These are phyloP conservation scores for Saccharomyces uvarum DNA, from an alignment of 1,139 yeast genomes.

Conservation along the genomic window DNA sequence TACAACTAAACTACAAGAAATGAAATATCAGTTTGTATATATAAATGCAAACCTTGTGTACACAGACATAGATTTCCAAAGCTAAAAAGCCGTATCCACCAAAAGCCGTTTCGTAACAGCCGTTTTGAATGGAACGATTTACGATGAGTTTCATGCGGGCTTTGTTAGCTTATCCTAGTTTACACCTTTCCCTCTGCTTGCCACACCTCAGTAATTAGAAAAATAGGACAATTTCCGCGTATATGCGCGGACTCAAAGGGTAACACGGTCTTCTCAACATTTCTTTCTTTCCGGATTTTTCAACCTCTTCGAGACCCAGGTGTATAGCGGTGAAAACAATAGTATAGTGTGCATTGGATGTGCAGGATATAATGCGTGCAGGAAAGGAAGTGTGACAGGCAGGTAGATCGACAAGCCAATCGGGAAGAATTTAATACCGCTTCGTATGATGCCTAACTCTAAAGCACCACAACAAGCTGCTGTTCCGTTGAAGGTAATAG, in stretches of 20 bases:
- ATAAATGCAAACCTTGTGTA: too few relatives aligned
- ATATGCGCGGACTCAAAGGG: neutral
- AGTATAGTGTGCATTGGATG: neutral
- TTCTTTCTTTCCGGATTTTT: neutral
- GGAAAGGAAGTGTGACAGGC: neutral
- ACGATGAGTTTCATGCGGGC: too few relatives aligned
- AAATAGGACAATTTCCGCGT: neutral
- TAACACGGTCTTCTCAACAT: neutral
- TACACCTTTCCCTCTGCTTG: too few relatives aligned
- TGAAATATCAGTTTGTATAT: too few relatives aligned
- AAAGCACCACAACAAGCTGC: neutral
- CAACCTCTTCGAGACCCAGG: neutral
- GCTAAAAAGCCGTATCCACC: too few relatives aligned
- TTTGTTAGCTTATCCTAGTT: too few relatives aligned
- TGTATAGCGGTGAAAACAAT: neutral
- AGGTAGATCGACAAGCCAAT: neutral
- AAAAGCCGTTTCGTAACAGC: too few relatives aligned
- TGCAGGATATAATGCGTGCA: neutral
- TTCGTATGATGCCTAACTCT: neutral
- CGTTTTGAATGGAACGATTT: too few relatives aligned
- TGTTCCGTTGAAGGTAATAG: conserved; percentile 2
- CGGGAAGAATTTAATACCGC: neutral
- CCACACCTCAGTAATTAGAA: neutral
- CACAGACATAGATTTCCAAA: too few relatives aligned
- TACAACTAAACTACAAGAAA: too few relatives aligned